Evolutionary conservation across 805 yeast genomes (phyloP).

Genomic region (Hanseniaspora lindneri): DNA sequence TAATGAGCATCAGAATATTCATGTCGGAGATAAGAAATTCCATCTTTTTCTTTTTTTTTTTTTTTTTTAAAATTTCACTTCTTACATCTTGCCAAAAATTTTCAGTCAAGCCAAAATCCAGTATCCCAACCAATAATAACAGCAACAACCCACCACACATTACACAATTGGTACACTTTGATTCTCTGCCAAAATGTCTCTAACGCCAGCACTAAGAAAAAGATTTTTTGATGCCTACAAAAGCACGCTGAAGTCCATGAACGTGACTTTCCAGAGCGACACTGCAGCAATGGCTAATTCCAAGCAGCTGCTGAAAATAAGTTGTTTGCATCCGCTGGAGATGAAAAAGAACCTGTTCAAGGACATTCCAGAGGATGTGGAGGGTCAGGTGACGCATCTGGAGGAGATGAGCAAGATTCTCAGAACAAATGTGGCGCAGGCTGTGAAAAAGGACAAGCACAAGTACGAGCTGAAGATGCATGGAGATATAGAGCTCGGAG

Average conservation of each 20-base stretch:
- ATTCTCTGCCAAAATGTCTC: not conserved
- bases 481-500: conserved; percentile 76
- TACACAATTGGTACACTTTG: too few relatives aligned
- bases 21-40: too few relatives aligned
- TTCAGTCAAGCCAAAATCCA: too few relatives aligned
- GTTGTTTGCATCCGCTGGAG: conserved; percentile 32
- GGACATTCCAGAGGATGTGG: conserved; percentile 37
- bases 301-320: conserved; percentile 40
- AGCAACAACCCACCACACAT: too few relatives aligned
- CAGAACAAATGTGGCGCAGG: conserved; percentile 69
- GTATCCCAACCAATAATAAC: too few relatives aligned
- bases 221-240: conserved; percentile 46
- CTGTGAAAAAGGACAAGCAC: conserved; percentile 16
- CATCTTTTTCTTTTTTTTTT: too few relatives aligned
- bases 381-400: conserved; percentile 43
- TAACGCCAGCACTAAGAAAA: conserved; percentile 6
- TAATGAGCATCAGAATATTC: too few relatives aligned
- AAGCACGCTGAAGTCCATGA: conserved; percentile 54
- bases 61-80: too few relatives aligned
- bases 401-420: conserved; percentile 63
- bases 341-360: conserved; percentile 25
- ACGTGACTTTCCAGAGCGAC: conserved; percentile 42
- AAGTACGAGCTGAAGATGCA: conserved; percentile 52
- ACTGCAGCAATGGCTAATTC: conserved; percentile 43
- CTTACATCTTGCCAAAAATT: too few relatives aligned